Base-by-base conservation (phyloP, 306 rosid species). In the Carpinus fangiana region DNA sequence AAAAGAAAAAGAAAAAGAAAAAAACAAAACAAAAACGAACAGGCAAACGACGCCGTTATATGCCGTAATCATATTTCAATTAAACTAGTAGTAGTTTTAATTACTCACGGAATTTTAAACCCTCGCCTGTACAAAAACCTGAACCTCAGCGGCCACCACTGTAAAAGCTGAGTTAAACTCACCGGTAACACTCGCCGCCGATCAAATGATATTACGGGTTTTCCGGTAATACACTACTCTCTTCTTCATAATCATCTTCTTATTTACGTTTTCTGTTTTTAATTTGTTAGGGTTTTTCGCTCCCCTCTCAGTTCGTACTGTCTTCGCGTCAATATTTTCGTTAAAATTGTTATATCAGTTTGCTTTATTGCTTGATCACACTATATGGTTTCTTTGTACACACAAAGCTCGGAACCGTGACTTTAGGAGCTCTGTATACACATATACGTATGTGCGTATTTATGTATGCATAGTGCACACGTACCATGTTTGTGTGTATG, bases 171-270 rank as follows among this genome's bases (percentile, higher is more conserved):
- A 17, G 48, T 45, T 65, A 38, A 59, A 12, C 48, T 71, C 48
- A 41, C 76, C 65, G 71, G 48, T 74, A 16, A 7, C 75, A 0
- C n/a, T 41, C 7, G 18, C 26, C 28, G 16, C 51, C 51, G 28
- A 66, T 77, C 72, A 13, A 72, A 43, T 16, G 48, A 45, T 23
- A 23, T 72, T 61, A 6, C 68, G 17, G 26, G 3, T 2, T 52
- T 38, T 69, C 79, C 73, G 68, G 76, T 73, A 46, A 66, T 12
- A 16, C 74, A 2, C 53, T 57, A 67, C 26, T 57, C 23, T 51
- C 77, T n/a, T 14, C 4, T 1, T 61, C 43, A 26, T 46, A 9
- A n/a, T 28, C 26, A 7, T 20, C 34, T 14, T 12, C 0, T 66
- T 38, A 16, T 18, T n/a, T 65, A 65, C 71, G 72, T 5, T 66